These are phyloP conservation scores for Arabidopsis arenosa DNA, from an alignment of 345 rosid species.

Conservation along the genomic window DNA sequence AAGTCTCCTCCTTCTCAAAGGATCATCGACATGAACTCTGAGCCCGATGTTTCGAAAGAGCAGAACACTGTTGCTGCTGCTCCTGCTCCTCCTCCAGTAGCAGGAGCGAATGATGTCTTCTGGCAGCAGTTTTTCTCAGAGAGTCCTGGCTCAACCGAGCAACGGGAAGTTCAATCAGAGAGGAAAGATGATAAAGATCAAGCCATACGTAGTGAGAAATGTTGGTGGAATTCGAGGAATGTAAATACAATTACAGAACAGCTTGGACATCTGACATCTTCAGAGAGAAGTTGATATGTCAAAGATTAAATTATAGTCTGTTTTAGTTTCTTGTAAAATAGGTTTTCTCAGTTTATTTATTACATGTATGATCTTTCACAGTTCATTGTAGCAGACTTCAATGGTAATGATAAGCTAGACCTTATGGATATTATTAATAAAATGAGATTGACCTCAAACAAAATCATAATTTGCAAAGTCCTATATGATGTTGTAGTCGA, in stretches of 20 bases:
- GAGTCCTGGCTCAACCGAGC: conserved; percentile 78
- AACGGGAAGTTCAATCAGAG: conserved; percentile 71
- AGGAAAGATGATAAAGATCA: conserved; percentile 54
- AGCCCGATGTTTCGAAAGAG: conserved; percentile 55
- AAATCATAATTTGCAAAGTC: neutral
- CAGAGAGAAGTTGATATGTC: conserved; percentile 69
- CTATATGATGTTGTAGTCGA: too few species aligned
- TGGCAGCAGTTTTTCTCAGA: conserved; percentile 97
- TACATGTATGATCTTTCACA: conserved; percentile 22
- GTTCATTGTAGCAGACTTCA: conserved; percentile 16
- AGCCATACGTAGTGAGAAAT: conserved; percentile 42
- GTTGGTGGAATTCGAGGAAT: conserved; percentile 69
- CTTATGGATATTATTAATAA: neutral
- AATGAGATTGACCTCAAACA: neutral
- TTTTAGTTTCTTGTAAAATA: conserved; percentile 34
- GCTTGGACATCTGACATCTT: conserved; percentile 81
- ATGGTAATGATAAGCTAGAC: neutral
- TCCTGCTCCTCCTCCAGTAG: conserved; percentile 32
- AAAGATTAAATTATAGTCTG: conserved; percentile 4
- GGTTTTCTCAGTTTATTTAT: neutral
- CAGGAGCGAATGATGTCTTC: conserved; percentile 87
- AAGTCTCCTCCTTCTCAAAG: conserved; percentile 55
- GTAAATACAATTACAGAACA: conserved; percentile 83
- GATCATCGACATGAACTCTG: conserved; percentile 82
- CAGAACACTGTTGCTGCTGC: conserved; percentile 5